Evolutionary conservation across 208 protist species (phyloP), one percentile per base, ranked within the genome.

Genomic region (Trypanosoma lewisi): DNA sequence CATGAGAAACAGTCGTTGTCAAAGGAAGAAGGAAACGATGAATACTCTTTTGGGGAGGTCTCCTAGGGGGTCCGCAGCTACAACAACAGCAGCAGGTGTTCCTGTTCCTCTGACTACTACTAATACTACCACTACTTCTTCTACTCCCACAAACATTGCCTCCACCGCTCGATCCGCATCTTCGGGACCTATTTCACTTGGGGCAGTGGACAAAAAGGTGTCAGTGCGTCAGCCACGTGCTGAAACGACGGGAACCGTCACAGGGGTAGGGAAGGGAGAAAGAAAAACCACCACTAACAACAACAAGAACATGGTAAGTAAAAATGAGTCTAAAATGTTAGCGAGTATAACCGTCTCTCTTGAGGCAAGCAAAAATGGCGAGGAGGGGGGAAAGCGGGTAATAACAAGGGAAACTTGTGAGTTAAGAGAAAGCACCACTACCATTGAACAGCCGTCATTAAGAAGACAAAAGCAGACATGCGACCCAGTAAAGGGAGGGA

Each of bases 401-500:
- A 19, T n/a, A 44, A n/a, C 17, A 12, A 28, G 41, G 7, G 39
- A 48, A 30, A 7, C 33, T 0, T 6, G 23, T 1, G 33, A 58
- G 9, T 30, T 41, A 21, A 42, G 17, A 47, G 27, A 25, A 19
- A 25, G 19, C 19, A 49, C 19, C 55, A 27, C 19, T 41, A 27
- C 19, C 7, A 34, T 41, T 49, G 36, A 14, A 36, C 27, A 28
- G 2, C 39, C 19, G 27, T 12, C 39, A 28, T 9, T 17, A 41
- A 61, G 14, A 41, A 50, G 36, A 50, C 11, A 14, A 12, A 61
- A 61, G 31, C 55, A 47, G 11, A 2, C 23, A 31, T 41, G 55
- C 30, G 39, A 41, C 12, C n/a, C 16, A 48, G 55, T 36, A 27
- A 61, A 61, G 17, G 55, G 44, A 16, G 55, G 39, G 7, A 61